Base-by-base conservation (phyloP, 2,329 filamentous ascomycete species). In the Sporothrix phasma region DNA sequence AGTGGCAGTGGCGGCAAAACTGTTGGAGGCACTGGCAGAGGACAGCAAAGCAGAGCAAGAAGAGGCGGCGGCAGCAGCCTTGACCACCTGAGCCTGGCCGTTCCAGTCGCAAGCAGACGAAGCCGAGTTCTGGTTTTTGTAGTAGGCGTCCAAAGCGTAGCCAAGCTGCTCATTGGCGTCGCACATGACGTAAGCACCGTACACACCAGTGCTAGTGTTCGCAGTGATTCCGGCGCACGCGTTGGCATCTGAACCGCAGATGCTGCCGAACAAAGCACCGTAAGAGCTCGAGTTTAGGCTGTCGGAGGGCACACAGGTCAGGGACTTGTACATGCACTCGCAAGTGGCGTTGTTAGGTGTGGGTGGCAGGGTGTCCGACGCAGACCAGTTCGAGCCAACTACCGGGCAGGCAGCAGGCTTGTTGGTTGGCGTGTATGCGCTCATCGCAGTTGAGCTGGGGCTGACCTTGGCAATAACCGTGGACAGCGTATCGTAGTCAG, bases 171-270 rank as follows among this genome's bases (percentile, higher is more conserved):
- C 81, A 69, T 81, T 80, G 70, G 83, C 72, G 69, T 80, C 79
- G 80, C 90, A 95, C 85, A 91, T 90, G 75, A 85, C 84, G 80
- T 89, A 91, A 56, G 88, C 83, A 69, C 90, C 90, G 75, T 89
- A 94, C 66, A 81, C 77, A 71, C 88, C 90, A 22, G 79, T 82
- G 66, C 81, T 84, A 61, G 82, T 82, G 75, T 92, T 88, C 69
- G 80, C 81, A 68, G 76, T 78, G 76, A 94, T 91, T 63, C 87
- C 89, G 26, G 75, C 76, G 77, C 90, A 94, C 69, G 82, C 80
- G 41, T 74, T 72, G 53, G 76, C 73, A 65, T 80, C 73, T 51
- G 76, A 71, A 64, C 85, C 87, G 76, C 90, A 94, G 75, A 93
- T 83, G 74, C 78, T 86, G 73, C 80, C 80, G 76, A 97, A 97